These are phyloP conservation scores for Panicum miliaceum DNA, from an alignment of 176 grass and related monocot genomes.

Conservation along the genomic window DNA sequence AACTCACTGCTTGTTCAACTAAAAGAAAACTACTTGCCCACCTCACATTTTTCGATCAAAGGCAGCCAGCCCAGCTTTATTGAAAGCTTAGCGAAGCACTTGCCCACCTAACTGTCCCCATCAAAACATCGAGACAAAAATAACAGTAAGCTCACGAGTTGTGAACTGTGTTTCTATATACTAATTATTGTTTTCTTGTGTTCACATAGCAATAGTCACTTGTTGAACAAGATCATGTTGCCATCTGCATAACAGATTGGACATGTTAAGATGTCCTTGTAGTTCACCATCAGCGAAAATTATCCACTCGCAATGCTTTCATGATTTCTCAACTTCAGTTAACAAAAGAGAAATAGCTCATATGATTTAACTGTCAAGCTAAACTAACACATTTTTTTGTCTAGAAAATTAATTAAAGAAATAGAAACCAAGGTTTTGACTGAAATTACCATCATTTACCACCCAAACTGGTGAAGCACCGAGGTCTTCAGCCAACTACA, in stretches of 20 bases:
- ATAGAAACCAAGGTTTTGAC: background rate
- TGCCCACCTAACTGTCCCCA: background rate
- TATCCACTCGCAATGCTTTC: background rate
- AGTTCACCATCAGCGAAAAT: background rate
- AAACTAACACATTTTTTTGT: background rate
- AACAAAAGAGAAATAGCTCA: background rate
- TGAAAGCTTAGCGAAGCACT: too few species aligned
- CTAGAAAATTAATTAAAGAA: slow-evolving; percentile 2
- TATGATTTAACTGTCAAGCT: background rate
- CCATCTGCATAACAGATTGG: background rate
- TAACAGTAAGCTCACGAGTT: background rate
- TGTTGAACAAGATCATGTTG: background rate
- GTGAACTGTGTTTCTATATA: background rate
- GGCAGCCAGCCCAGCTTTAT: too few species aligned
- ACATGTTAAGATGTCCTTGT: background rate
- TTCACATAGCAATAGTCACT: background rate
- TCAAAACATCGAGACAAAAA: background rate
- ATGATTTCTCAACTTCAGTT: slow-evolving; percentile 4
- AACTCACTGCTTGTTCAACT: background rate
- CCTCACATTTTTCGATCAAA: background rate
- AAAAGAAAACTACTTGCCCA: background rate
- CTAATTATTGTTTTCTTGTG: background rate
- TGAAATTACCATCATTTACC: slow-evolving; percentile 79
- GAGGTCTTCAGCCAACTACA: slow-evolving; percentile 87
- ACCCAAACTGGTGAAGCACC: slow-evolving; percentile 84